A percentile compares a stretch with the other conserved stretches of the same genome.
phyloP scores from a whole-genome alignment of 306 rosid species.

The barrel medic (Medicago truncatula) region MtrunA17r5.0-ANR NC_053044.1:2118001-2118500 shows the following conservation, averaged over 20 bases:
- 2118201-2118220: constrained; percentile 36
- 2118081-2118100: constrained; percentile 29
- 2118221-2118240: constrained; percentile 52
- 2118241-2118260: constrained; percentile 39
- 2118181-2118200: constrained; percentile 41
- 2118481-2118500: constrained; percentile 18
- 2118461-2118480: constrained; percentile 40
- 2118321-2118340: constrained; percentile 1
- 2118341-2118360: constrained; percentile 42
- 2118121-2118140: constrained; percentile 84
- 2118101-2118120: constrained; percentile 62
- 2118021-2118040: constrained; percentile 9
- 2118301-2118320: constrained; percentile 36
- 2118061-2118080: constrained; percentile 1
- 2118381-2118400: constrained; percentile 26
- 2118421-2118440: constrained; percentile 25
- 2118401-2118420: constrained; percentile 26
- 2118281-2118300: constrained; percentile 41
- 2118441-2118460: constrained; percentile 32
- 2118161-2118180: constrained; percentile 52
- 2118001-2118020: too few relatives aligned
- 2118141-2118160: constrained; percentile 77
- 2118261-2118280: constrained; percentile 38
- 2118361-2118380: constrained; percentile 41
- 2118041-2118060: constrained; percentile 26